phyloP scores from a whole-genome alignment of 2,329 filamentous ascomycete genomes.

The Aspergillus tanneri region DNA sequence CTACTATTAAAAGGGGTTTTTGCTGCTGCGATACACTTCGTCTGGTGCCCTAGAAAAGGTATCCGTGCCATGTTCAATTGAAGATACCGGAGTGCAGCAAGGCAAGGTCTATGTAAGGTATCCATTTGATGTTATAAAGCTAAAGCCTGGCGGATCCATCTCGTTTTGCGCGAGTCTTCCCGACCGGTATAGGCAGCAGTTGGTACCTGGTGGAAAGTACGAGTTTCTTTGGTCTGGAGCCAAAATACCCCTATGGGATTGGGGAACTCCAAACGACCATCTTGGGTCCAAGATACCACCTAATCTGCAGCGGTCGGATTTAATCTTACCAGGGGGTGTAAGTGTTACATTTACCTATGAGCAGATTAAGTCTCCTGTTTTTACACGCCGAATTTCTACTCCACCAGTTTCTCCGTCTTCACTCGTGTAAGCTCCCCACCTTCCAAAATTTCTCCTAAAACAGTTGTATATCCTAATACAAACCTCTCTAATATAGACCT shows the following conservation, averaged over 20 bases:
- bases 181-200: background rate
- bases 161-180: background rate
- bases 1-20: too few relatives aligned
- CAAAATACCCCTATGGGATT: background rate
- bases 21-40: too few relatives aligned
- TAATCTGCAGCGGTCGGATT: background rate
- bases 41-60: too few relatives aligned
- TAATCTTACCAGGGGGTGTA: background rate
- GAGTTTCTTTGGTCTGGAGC: background rate
- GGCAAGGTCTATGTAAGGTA: too few relatives aligned
- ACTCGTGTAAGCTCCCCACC: background rate
- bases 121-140: too few relatives aligned
- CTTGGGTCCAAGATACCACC: background rate
- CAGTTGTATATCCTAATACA: too few relatives aligned
- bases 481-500: background rate
- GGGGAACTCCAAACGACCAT: constrained; percentile 1
- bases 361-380: background rate
- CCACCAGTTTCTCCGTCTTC: too few relatives aligned
- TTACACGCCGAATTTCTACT: background rate
- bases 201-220: background rate
- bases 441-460: background rate
- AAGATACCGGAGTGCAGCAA: too few relatives aligned
- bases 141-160: background rate
- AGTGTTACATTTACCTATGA: background rate
- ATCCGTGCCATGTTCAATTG: too few relatives aligned